Conservation (phyloP, 2,329 filamentous ascomycete species). For the Ascochyta clinopodiicola region DNA sequence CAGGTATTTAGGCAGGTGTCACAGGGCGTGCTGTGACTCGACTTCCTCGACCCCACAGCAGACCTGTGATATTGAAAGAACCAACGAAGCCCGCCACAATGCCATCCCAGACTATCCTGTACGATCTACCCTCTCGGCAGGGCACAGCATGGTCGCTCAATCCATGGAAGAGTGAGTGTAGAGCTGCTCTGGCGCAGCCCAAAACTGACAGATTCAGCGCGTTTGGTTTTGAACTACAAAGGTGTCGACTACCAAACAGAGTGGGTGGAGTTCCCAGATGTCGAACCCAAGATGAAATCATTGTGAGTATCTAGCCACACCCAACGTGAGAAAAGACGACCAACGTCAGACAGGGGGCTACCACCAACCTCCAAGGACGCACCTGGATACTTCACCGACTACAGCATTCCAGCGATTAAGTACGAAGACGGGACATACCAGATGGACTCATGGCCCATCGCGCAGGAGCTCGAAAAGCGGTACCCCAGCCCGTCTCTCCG, state of each 20-base stretch:
- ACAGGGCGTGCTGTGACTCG: neutral
- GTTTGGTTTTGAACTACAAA: constrained; percentile 72
- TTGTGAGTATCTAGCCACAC: constrained; percentile 52
- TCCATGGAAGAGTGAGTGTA: constrained; percentile 69
- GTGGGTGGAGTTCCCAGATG: constrained; percentile 73
- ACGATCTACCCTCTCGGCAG: constrained; percentile 66
- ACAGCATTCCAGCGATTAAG: constrained; percentile 64
- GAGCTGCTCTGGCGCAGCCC: too few species aligned
- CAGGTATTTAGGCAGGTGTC: neutral
- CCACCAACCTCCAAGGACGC: constrained; percentile 52
- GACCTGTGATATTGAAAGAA: too few species aligned
- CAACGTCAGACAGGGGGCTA: constrained; percentile 44
- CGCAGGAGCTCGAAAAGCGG: constrained; percentile 61
- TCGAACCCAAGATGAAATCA: constrained; percentile 62
- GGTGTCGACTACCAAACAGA: constrained; percentile 69
- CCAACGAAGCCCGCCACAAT: constrained; percentile 4
- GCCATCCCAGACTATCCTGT: constrained; percentile 59
- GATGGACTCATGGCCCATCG: constrained; percentile 71
- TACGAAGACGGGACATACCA: constrained; percentile 64
- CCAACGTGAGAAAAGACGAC: neutral
- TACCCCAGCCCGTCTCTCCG: constrained; percentile 66
- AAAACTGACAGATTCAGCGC: constrained; percentile 55
- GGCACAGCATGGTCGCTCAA: constrained; percentile 68
- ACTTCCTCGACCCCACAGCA: too few species aligned
- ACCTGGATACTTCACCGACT: constrained; percentile 48